Evolutionary conservation across 352 stramenopile genomes (phyloP).

Genomic region (Globisporangium heterothallicum): DNA sequence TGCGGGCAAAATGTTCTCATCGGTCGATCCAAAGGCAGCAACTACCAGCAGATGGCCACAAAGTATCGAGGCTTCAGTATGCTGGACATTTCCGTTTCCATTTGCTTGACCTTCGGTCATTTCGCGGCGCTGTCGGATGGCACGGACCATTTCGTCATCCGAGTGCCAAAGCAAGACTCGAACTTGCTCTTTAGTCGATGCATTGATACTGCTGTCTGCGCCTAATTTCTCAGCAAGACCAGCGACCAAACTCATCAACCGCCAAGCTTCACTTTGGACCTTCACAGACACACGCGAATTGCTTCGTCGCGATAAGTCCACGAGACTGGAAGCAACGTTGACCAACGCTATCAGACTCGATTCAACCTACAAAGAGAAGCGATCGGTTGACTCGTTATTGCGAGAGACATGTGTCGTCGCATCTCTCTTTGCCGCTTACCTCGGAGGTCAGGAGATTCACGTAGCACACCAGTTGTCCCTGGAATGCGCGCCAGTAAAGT

Average conservation of each 20-base stretch:
- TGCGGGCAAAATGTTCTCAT: not conserved
- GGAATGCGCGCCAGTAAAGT: conserved; percentile 54
- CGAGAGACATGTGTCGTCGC: too few species aligned
- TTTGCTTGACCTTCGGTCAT: not conserved
- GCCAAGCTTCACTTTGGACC: conserved; percentile 17
- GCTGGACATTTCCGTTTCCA: not conserved
- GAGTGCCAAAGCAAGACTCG: conserved; percentile 35
- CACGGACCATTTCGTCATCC: conserved; percentile 32
- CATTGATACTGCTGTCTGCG: not conserved
- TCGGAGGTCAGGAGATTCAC: conserved; percentile 17
- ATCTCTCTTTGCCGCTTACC: too few species aligned
- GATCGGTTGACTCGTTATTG: not conserved
- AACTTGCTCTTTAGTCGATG: conserved; percentile 10
- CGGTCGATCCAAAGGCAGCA: conserved; percentile 19
- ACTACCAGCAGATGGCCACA: conserved; percentile 35
- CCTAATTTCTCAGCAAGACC: conserved; percentile 29
- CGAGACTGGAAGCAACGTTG: conserved; percentile 32
- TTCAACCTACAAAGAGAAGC: conserved; percentile 21
- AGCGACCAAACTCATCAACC: conserved; percentile 28
- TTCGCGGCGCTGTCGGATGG: conserved; percentile 24
- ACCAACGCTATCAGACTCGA: conserved; percentile 32
- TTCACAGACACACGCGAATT: conserved; percentile 10
- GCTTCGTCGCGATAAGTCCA: conserved; percentile 14
- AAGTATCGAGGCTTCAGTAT: conserved; percentile 22
- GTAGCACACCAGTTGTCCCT: conserved; percentile 40